phyloP scores from a whole-genome alignment of 2,329 filamentous ascomycete genomes.

The Lizonia empirigonia region DNA sequence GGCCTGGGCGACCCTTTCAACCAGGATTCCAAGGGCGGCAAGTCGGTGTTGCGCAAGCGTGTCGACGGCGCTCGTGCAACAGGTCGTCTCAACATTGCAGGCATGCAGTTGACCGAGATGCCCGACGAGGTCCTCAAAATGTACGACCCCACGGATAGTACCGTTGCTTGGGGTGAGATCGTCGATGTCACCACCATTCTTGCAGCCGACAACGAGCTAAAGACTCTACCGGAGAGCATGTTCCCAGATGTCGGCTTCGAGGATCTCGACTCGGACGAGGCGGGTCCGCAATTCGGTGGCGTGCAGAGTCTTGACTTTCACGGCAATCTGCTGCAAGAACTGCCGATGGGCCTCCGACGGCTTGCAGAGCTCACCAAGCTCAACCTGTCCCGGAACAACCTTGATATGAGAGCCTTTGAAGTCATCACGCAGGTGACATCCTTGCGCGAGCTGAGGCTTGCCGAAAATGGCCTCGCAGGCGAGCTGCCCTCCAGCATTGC shows the following conservation, averaged over 20 bases:
- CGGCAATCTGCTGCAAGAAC: conserved; percentile 73
- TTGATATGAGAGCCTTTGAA: conserved; percentile 73
- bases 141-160: conserved; percentile 72
- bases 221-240: conserved; percentile 71
- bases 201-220: conserved; percentile 87
- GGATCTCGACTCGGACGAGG: conserved; percentile 65
- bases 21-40: conserved; percentile 63
- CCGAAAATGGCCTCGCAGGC: conserved; percentile 47
- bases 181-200: conserved; percentile 85
- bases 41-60: conserved; percentile 73
- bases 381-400: conserved; percentile 83
- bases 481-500: conserved; percentile 66
- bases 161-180: conserved; percentile 83
- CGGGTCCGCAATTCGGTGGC: conserved; percentile 78
- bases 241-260: conserved; percentile 73
- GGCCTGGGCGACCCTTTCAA: conserved; percentile 75
- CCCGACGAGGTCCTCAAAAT: conserved; percentile 84
- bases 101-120: conserved; percentile 77
- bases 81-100: conserved; percentile 86
- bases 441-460: conserved; percentile 80
- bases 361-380: conserved; percentile 77
- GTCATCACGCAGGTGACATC: conserved; percentile 73
- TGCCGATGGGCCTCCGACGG: conserved; percentile 77
- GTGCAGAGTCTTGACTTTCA: conserved; percentile 84
- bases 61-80: conserved; percentile 74